A percentile compares a stretch with the other conserved stretches of the same genome.
These are phyloP conservation scores for Silene conica DNA, from an alignment of 148 eudicot genomes.

Conservation along the genomic window DNA sequence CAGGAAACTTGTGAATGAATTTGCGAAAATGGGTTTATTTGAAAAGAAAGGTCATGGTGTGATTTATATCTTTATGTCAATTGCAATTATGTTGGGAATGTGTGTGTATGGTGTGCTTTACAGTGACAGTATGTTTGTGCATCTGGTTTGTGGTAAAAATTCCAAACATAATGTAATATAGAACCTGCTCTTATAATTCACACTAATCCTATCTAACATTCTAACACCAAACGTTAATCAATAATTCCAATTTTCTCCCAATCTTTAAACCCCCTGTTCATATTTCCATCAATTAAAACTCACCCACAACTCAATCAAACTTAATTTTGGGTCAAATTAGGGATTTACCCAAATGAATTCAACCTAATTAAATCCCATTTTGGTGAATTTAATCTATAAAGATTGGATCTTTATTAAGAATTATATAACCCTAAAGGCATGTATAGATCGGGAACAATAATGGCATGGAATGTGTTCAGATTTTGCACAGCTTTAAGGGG, in stretches of 20 bases:
- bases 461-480: constrained; percentile 98
- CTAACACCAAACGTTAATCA: background rate
- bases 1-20: constrained; percentile 49
- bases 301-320: background rate
- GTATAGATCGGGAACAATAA: constrained; percentile 86
- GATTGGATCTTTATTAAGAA: background rate
- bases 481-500: constrained; percentile 88
- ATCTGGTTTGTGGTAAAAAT: constrained; percentile 36
- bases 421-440: constrained; percentile 26
- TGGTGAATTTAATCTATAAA: background rate
- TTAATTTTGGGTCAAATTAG: background rate
- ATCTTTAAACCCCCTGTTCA: constrained; percentile 15
- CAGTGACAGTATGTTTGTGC: constrained; percentile 33
- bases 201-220: background rate
- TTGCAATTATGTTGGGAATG: constrained; percentile 33
- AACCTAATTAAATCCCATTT: background rate
- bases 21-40: constrained; percentile 60
- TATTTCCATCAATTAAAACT: background rate
- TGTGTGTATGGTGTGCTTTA: constrained; percentile 53
- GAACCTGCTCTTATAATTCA: background rate
- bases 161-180: too few relatives aligned
- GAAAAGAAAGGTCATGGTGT: constrained; percentile 73
- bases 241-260: background rate
- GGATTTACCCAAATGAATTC: background rate
- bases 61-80: constrained; percentile 30